These are phyloP conservation scores for Sordariomycetes sp. DNA, from an alignment of 2,329 filamentous ascomycete genomes.

Conservation along the genomic window DNA sequence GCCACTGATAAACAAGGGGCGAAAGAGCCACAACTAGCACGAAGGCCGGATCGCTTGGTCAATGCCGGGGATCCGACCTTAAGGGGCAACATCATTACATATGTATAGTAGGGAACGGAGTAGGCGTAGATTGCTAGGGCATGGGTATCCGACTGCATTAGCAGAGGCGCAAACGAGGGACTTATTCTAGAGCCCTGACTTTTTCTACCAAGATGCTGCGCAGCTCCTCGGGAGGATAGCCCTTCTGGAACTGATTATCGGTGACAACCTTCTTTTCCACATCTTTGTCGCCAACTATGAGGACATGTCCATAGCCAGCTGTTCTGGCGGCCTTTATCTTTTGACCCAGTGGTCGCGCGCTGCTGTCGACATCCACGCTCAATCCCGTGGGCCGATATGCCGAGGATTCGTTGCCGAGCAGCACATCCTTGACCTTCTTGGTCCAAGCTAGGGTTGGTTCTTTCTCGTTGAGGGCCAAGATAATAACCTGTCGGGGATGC, in stretches of 20 bases:
- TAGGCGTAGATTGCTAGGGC: too few relatives aligned
- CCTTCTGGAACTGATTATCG: conserved; percentile 23
- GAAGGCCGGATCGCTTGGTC: too few relatives aligned
- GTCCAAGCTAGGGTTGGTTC: conserved; percentile 42
- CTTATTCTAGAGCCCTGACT: too few relatives aligned
- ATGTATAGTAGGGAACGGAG: too few relatives aligned
- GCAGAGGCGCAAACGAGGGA: too few relatives aligned
- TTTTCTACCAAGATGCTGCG: too few relatives aligned
- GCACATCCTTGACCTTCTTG: conserved; percentile 34
- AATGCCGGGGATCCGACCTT: too few relatives aligned
- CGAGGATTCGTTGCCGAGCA: conserved; percentile 34
- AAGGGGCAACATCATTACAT: too few relatives aligned
- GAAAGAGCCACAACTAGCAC: too few relatives aligned
- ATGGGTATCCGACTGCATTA: too few relatives aligned
- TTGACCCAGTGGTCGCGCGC: conserved; percentile 49
- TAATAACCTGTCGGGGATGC: conserved; percentile 66
- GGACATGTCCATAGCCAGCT: conserved; percentile 65
- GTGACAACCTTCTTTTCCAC: conserved; percentile 47
- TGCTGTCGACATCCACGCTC: conserved; percentile 61
- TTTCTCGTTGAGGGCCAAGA: conserved; percentile 63
- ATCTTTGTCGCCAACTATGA: conserved; percentile 63
- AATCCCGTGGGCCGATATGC: conserved; percentile 46
- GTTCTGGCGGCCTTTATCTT: conserved; percentile 65
- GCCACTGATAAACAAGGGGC: too few relatives aligned
- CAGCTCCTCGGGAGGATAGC: conserved; percentile 34